A percentile compares a stretch with the other conserved stretches of the same genome.
phyloP scores from a whole-genome alignment of 306 rosid genomes.

The Inga leiocalycina region DNA sequence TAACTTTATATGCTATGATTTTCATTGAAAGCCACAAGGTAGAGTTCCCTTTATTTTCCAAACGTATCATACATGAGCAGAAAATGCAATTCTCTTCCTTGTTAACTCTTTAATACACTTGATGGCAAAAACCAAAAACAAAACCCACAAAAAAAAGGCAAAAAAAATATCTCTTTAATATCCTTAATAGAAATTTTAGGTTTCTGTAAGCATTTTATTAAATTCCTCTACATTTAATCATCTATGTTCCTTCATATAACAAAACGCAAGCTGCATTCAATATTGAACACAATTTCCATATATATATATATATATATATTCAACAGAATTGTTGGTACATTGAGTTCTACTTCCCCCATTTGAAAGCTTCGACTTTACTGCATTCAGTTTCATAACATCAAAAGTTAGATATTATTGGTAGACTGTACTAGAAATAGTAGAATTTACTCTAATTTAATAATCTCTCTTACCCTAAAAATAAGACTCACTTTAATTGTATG shows the following conservation, averaged over 20 bases:
- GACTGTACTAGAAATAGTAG: background rate
- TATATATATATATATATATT: too few species aligned
- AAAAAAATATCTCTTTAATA: background rate
- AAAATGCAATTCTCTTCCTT: too few species aligned
- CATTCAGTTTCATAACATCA: background rate
- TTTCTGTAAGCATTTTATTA: background rate
- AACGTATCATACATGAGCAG: background rate
- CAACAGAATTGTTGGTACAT: background rate
- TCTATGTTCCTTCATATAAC: background rate
- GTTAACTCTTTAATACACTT: too few species aligned
- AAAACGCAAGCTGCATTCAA: too few species aligned
- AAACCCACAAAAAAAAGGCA: too few species aligned
- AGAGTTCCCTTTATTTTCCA: background rate
- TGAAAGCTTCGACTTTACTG: background rate
- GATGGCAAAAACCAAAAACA: too few species aligned
- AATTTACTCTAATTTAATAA: background rate
- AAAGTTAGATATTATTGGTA: background rate
- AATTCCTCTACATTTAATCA: background rate
- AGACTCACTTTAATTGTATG: too few species aligned
- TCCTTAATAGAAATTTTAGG: background rate
- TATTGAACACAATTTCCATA: background rate
- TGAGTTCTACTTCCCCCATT: background rate
- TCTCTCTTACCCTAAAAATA: too few species aligned
- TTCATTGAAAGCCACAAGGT: background rate
- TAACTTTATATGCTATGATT: background rate